Evolutionary conservation across 2,329 filamentous ascomycete species (phyloP), one percentile per base, ranked within the genome.

Genomic region (Chaetothyriales sp.): DNA sequence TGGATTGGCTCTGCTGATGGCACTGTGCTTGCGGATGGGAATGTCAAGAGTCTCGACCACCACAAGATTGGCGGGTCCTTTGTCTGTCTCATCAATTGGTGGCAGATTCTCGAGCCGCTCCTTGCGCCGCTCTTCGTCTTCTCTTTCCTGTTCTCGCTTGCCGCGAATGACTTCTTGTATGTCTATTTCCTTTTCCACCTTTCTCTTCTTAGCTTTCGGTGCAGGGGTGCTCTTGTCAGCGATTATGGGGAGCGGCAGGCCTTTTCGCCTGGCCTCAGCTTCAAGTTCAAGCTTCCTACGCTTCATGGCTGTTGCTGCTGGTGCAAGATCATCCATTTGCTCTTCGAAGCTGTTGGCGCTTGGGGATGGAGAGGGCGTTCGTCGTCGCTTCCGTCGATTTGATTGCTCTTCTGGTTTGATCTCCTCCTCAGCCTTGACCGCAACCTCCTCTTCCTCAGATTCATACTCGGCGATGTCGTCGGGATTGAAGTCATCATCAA

Each of bases 21-120:
- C 57, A n/a, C 67, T 60, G 57, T 54, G 58, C 54, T 48, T 60
- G 60, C 55, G 54, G 57, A 55, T 61, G 51, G 20, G 75, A 0
- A 95, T 64, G 7, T 83, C 74, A 67, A 94, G 85, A 55, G 83
- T 77, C 61, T 92, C 86, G 1, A 94, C 76, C 15, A 88, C 78
- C 2, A 84, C 83, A 2, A 93, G 70, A 12, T 81, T 79, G 22
- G 57, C 54, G 10, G 57, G 57, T n/a, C 43, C 50, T 22, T 81
- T 80, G 54, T 95, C 81, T 76, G 26, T 93, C 75, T 54, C 89
- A 81, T 57, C 63, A 80, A 46, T 71, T 66, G 45, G 45, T 36
- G 19, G 20, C 26, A 26, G 26, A 71, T n/a, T 80, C 80, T 39
- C 10, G 2, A 39, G 32, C 10, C 32, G 9, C 32, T 39, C 47